Base-by-base conservation (phyloP, 495 filamentous ascomycete species). In the Pyronema omphalodes region DNA sequence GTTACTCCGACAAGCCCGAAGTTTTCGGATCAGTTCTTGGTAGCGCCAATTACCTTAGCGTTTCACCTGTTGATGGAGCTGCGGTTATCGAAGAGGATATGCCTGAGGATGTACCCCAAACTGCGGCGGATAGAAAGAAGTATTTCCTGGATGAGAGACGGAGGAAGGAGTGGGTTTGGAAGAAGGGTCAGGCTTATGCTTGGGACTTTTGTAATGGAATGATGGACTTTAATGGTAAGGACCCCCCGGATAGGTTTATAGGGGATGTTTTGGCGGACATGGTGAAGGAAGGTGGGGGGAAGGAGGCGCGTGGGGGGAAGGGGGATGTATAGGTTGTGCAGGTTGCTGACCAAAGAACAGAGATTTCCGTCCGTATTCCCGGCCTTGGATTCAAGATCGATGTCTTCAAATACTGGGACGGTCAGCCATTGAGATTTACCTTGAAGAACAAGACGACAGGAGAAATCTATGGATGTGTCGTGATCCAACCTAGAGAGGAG, bases 141-240 rank as follows among this genome's bases (percentile, higher is more conserved):
- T 76, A 75, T 69, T 88, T 86, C 43, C 62, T 81, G 51, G 68
- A 66, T 36, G 67, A 71, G 12, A 69, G 63, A 0, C 74, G 66
- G 39, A 75, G 78, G 66, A 68, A 69, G 49, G 61, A 65, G 51
- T 74, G 70, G 68, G 58, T 67, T 46, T 78, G 71, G 61, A 68
- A 71, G 59, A 72, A 68, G 47, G 76, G 69, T 3, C 61, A 66
- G 56, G 68, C 73, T 46, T 94, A 93, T 66, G 67, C 71, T 29
- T 74, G 77, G 43, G 89, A 95, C 67, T 95, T 98, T 67, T 91
- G 80, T 60, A 95, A 94, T 63, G 79, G 81, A n/a, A 94, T 88
- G 71, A 64, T 98, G 41, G 83, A 88, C 65, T 93, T 95, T 61
- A 79, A 78, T 63, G 74, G 79, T 80, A 55, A 49, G 69, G 67